A percentile compares a stretch with the other conserved stretches of the same genome.
Conservation (phyloP, 2,329 filamentous ascomycete species). For the Hymenoscyphus fructigenus region DNA sequence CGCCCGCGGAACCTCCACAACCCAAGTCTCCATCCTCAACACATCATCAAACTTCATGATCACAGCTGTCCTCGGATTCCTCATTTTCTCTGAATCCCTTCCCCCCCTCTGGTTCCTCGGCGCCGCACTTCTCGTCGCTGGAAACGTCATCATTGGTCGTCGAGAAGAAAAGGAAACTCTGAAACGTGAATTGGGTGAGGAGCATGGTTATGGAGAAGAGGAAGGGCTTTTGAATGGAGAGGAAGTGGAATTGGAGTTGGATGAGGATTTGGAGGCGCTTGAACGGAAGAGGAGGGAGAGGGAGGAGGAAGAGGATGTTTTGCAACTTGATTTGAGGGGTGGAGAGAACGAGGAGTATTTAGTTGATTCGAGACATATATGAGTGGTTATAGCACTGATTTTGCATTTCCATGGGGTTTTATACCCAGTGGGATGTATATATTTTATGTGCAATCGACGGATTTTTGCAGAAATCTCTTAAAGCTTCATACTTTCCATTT, state of each 20-base stretch:
- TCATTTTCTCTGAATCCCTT: constrained; percentile 70
- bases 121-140: constrained; percentile 68
- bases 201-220: constrained; percentile 21
- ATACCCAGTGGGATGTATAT: not conserved
- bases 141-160: constrained; percentile 75
- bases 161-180: constrained; percentile 41
- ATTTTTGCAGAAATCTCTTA: too few species aligned
- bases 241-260: constrained; percentile 14
- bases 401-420: not conserved
- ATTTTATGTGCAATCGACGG: not conserved
- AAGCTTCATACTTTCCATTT: too few species aligned
- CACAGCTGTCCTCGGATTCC: constrained; percentile 68
- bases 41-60: constrained; percentile 80
- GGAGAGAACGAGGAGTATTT: constrained; percentile 13
- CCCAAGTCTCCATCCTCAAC: constrained; percentile 79
- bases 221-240: constrained; percentile 14
- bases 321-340: constrained; percentile 26
- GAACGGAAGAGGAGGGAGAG: constrained; percentile 14
- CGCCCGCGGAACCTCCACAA: constrained; percentile 71
- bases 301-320: constrained; percentile 29
- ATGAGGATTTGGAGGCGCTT: constrained; percentile 19
- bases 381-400: not conserved
- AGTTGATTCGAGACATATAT: constrained; percentile 10
- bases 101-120: constrained; percentile 77
- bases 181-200: constrained; percentile 15